Evolutionary conservation across 139 green algal genomes (phyloP), one percentile per base, ranked within the genome.

Genomic region (Marvania coccoides): DNA sequence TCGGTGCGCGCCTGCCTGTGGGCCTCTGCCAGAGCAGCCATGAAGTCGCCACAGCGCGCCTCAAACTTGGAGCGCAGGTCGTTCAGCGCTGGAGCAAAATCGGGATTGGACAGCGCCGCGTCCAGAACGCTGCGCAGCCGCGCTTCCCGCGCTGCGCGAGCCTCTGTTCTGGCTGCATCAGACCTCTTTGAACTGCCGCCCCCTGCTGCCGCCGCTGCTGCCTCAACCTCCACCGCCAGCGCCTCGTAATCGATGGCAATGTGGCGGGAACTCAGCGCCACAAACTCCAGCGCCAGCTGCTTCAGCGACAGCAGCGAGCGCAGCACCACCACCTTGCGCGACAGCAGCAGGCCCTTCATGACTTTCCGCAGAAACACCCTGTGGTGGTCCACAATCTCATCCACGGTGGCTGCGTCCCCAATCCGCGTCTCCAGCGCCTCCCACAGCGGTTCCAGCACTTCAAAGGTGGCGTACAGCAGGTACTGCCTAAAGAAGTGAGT

Each of bases 371-470:
- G 67, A 71, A 92, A 92, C 1, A 63, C 71, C 6, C 71, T 66
- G 70, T 95, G 87, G 31, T 71, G 47, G 26, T 78, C 76, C 10
- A 93, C 75, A 34, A 90, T 82, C 73, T 90, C 64, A 24, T 95
- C 88, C 29, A 91, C 73, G 63, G 78, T 84, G 3, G 35, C 46
- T 24, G 83, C 82, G 2, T 58, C 38, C 5, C 71, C 23, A n/a
- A 87, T 47, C 29, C 63, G 23, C 23, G 59, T 46, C 58, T 79
- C 69, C 73, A 95, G 74, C 6, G 62, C 58, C 1, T 29, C 38
- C 88, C 87, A 94, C 45, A 84, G 62, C 10, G 87, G 85, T 73
- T 94, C 88, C 69, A 95, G 58, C 66, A 93, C 80, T 58, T 96
- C 90, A 46, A 87, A 89, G 19, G 85, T 93, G 26, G 80, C 67